Percentiles rank a stretch among this genome's conserved stretches.
Evolutionary conservation across 257 asterid species (phyloP).

Genomic region (Orobanche coerulescens): DNA sequence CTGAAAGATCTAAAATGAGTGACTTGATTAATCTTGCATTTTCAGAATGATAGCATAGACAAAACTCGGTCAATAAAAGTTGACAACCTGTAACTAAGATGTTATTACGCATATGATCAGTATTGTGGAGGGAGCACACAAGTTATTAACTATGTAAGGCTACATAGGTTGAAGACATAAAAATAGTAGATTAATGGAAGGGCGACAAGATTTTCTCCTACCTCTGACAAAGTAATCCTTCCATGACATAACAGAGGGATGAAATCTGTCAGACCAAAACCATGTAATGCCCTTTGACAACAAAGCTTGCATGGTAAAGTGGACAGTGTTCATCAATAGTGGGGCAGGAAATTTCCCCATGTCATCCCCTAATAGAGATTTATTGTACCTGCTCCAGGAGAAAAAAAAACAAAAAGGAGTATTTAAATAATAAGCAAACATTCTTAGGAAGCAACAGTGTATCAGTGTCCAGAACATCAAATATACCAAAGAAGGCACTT

Average conservation of each 20-base stretch:
- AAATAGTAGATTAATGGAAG: background rate
- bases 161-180: background rate
- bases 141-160: background rate
- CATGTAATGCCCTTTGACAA: conserved; percentile 80
- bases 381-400: conserved; percentile 66
- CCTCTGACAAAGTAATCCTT: conserved; percentile 61
- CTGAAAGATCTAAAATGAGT: conserved; percentile 6
- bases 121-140: background rate
- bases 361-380: conserved; percentile 88
- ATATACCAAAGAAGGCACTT: conserved; percentile 30
- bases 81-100: background rate
- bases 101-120: background rate
- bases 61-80: background rate
- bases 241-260: conserved; percentile 79
- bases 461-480: background rate
- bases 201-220: conserved; percentile 4
- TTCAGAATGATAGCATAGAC: conserved; percentile 6
- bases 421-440: background rate
- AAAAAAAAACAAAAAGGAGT: background rate
- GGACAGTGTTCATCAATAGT: conserved; percentile 85
- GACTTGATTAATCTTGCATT: background rate
- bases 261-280: conserved; percentile 83
- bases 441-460: conserved; percentile 14
- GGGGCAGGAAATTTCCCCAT: conserved; percentile 98
- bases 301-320: conserved; percentile 92